Evolutionary conservation across 805 yeast genomes (phyloP).

Genomic region (Deakozyma indianensis): DNA sequence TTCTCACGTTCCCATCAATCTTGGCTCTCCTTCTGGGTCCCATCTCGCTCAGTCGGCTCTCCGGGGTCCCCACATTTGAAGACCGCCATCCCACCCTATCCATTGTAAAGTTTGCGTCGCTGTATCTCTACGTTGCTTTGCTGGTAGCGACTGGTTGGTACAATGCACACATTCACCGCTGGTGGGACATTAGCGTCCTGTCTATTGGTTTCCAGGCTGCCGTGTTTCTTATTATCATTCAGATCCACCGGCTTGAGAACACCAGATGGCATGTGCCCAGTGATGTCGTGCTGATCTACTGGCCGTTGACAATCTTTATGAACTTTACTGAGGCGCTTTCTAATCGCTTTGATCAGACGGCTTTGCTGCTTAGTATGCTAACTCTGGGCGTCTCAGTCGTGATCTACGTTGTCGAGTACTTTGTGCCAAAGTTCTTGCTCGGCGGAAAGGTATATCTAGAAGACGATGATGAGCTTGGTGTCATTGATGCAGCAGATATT

Average conservation of each 20-base stretch:
- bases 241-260: neutral
- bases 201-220: neutral
- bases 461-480: neutral
- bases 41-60: neutral
- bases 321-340: neutral
- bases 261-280: neutral
- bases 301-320: neutral
- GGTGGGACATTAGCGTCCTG: neutral
- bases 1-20: neutral
- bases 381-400: neutral
- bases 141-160: neutral
- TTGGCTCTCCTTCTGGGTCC: neutral
- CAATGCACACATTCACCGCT: neutral
- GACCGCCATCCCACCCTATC: neutral
- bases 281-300: neutral
- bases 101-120: neutral
- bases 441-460: neutral
- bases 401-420: neutral
- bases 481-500: neutral
- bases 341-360: neutral
- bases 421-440: neutral
- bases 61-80: neutral
- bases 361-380: neutral
- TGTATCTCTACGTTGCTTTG: neutral
- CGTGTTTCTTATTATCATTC: neutral